phyloP scores from a whole-genome alignment of 352 stramenopile genomes.

The Phytophthora citricola region DNA sequence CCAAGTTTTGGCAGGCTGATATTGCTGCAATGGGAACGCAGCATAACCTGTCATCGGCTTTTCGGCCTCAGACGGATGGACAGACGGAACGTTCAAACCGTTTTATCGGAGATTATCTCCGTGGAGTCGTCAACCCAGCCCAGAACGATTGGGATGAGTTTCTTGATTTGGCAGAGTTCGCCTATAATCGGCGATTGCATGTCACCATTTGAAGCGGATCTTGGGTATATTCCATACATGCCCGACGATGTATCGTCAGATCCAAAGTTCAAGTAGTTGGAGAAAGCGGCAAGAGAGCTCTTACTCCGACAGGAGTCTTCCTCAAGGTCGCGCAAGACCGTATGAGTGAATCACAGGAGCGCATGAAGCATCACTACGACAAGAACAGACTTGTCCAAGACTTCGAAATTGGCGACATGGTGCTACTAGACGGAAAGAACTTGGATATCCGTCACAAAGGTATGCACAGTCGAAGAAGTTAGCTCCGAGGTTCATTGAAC shows the following conservation, averaged over 20 bases:
- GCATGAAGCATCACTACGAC: conserved; percentile 16
- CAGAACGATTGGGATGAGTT: conserved; percentile 16
- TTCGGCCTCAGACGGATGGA: conserved; percentile 7
- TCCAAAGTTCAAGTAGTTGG: conserved; percentile 14
- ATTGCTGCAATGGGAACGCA: background rate
- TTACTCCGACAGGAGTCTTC: background rate
- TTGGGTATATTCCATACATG: conserved; percentile 18
- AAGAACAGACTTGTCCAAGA: conserved; percentile 14
- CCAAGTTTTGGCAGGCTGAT: conserved; percentile 3
- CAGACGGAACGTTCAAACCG: conserved; percentile 18
- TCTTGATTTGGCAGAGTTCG: conserved; percentile 18
- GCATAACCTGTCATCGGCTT: conserved; percentile 7
- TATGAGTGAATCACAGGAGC: conserved; percentile 10
- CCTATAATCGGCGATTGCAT: conserved; percentile 14
- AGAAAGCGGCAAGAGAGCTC: conserved; percentile 8
- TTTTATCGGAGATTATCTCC: conserved; percentile 14
- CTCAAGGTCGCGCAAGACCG: conserved; percentile 9
- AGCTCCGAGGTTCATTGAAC: conserved; percentile 10
- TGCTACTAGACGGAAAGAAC: conserved; percentile 2
- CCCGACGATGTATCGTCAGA: conserved; percentile 11
- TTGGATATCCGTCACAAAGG: conserved; percentile 16
- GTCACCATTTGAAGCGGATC: conserved; percentile 19
- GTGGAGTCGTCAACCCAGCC: conserved; percentile 9
- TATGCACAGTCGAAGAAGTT: conserved; percentile 8
- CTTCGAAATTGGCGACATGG: conserved; percentile 1